Evolutionary conservation across 768 basidiomycete species (phyloP).

Genomic region (Royoungia palumana): DNA sequence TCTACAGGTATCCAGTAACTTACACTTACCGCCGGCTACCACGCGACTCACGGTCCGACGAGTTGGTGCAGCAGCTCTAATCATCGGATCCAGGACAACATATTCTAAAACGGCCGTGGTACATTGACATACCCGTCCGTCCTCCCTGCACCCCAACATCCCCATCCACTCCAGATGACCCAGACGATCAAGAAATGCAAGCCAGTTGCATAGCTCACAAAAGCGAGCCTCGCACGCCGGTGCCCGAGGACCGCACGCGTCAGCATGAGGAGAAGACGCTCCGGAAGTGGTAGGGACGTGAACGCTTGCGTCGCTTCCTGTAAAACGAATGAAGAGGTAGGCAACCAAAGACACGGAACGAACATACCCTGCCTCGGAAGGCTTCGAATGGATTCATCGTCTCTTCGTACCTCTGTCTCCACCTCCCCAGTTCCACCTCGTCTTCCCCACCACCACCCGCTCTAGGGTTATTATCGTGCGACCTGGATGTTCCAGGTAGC

Average conservation of each 20-base stretch:
- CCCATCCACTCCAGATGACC: slow-evolving; percentile 54
- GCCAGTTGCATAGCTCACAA: slow-evolving; percentile 80
- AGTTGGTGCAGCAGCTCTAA: too few species aligned
- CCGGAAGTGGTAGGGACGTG: slow-evolving; percentile 85
- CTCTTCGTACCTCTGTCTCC: slow-evolving; percentile 90
- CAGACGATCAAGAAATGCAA: slow-evolving; percentile 82
- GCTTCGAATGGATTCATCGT: slow-evolving; percentile 98
- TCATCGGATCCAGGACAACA: too few species aligned
- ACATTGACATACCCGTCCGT: slow-evolving; percentile 7
- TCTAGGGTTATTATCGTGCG: slow-evolving; percentile 5
- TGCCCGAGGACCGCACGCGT: slow-evolving; percentile 87
- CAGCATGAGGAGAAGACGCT: slow-evolving; percentile 80
- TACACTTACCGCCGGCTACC: too few species aligned
- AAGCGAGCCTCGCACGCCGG: slow-evolving; percentile 83
- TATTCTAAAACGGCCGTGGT: slow-evolving; percentile 15
- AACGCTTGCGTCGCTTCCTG: slow-evolving; percentile 96
- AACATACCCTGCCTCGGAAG: slow-evolving; percentile 87
- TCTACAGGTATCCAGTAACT: too few species aligned
- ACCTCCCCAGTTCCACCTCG: slow-evolving; percentile 80
- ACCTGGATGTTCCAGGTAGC: slow-evolving; percentile 41
- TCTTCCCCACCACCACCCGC: slow-evolving; percentile 30
- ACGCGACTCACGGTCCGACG: too few species aligned
- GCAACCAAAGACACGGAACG: neutral
- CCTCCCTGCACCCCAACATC: slow-evolving; percentile 47
- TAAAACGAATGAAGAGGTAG: neutral